These are phyloP conservation scores for Byssothecium circinans DNA, from an alignment of 2,329 filamentous ascomycete genomes.

Conservation along the genomic window DNA sequence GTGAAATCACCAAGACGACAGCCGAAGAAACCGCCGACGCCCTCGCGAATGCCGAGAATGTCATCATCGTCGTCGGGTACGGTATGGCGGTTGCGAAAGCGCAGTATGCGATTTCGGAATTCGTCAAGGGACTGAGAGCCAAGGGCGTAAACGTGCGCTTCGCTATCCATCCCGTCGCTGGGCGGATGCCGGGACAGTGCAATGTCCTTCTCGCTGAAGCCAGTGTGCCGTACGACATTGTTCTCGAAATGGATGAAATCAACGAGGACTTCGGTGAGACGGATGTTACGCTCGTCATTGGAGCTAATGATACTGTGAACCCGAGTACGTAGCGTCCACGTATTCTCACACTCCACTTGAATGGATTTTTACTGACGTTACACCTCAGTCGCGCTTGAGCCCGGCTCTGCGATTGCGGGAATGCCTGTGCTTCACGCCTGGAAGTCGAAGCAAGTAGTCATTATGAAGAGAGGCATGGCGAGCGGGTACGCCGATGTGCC, in stretches of 20 bases:
- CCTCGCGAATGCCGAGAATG: conserved; percentile 74
- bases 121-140: conserved; percentile 71
- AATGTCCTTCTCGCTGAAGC: conserved; percentile 89
- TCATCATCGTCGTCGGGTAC: conserved; percentile 89
- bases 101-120: conserved; percentile 86
- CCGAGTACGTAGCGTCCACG: too few relatives aligned
- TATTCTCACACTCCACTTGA: too few relatives aligned
- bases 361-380: too few relatives aligned
- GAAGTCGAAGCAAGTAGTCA: conserved; percentile 90
- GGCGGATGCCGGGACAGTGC: conserved; percentile 90
- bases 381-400: conserved; percentile 82
- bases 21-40: conserved; percentile 80
- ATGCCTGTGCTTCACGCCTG: conserved; percentile 93
- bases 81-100: conserved; percentile 95
- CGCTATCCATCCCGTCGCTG: conserved; percentile 86
- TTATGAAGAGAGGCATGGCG: conserved; percentile 91
- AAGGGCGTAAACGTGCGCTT: conserved; percentile 83
- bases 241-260: conserved; percentile 94
- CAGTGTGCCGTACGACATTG: conserved; percentile 85
- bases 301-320: conserved; percentile 91
- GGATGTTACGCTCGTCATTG: conserved; percentile 84
- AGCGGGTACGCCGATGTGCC: conserved; percentile 89
- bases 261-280: conserved; percentile 89
- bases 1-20: conserved; percentile 74
- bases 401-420: conserved; percentile 80